A percentile compares a stretch with the other conserved stretches of the same genome.
phyloP scores from a whole-genome alignment of 2,329 filamentous ascomycete species.

The Trichophaea hybrida region DNA sequence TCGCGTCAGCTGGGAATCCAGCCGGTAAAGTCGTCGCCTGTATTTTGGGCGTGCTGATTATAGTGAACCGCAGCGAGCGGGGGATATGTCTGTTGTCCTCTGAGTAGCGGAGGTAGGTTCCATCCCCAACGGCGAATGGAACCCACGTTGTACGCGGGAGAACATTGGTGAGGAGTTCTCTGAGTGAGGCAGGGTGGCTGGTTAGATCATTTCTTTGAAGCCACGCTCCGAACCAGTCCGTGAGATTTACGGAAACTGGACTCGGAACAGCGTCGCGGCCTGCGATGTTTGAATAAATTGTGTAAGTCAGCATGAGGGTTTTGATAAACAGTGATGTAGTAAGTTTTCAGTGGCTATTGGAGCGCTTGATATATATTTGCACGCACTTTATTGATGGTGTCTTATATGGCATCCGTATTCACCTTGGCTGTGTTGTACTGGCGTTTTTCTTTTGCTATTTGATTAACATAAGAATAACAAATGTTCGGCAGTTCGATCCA shows the following conservation, averaged over 20 bases:
- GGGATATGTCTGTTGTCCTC: background rate
- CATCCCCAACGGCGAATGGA: constrained; percentile 7
- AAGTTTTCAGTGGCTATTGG: no score
- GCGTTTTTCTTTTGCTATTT: no score
- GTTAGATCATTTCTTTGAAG: background rate
- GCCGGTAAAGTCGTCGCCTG: background rate
- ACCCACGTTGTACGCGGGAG: constrained; percentile 2
- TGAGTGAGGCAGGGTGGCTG: background rate
- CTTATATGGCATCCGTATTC: no score
- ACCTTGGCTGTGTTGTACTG: no score
- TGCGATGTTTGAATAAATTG: background rate
- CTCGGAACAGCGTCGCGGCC: background rate
- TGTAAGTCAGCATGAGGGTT: background rate
- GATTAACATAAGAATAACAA: no score
- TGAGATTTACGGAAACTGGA: background rate
- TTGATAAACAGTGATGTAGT: no score
- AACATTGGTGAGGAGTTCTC: background rate
- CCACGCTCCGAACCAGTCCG: background rate
- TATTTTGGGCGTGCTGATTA: background rate
- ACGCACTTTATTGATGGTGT: no score
- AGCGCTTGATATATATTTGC: no score
- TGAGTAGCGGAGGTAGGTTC: constrained; percentile 1
- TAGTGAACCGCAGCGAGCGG: background rate
- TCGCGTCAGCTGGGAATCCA: background rate
- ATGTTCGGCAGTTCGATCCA: no score